Conservation (phyloP, 805 yeast species). For the Isabelozyma gotoi region DNA sequence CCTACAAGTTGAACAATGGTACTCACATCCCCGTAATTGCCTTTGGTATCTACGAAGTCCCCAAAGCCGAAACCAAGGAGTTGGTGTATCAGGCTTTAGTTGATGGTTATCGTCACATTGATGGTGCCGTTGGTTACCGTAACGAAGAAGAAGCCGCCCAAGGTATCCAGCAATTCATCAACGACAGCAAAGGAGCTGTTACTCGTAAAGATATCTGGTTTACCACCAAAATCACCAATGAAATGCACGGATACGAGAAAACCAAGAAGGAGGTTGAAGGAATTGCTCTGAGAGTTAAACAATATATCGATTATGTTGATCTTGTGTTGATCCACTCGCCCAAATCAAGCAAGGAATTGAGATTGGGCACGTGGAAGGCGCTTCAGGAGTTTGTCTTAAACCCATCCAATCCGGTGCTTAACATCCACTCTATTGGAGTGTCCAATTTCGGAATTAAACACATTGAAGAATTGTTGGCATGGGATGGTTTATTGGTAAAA, state of each 20-base stretch:
- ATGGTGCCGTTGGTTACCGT: constrained; percentile 65
- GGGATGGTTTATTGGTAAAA: constrained; percentile 47
- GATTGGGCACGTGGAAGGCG: constrained; percentile 68
- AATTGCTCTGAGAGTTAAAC: constrained; percentile 30
- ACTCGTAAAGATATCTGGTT: constrained; percentile 34
- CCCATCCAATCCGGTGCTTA: constrained; percentile 44
- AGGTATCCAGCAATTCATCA: constrained; percentile 55
- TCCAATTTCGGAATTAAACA: constrained; percentile 68
- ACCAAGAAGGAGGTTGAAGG: constrained; percentile 27
- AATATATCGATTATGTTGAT: constrained; percentile 37
- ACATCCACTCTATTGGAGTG: constrained; percentile 70
- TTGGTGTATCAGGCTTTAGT: constrained; percentile 58
- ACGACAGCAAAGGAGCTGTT: constrained; percentile 30
- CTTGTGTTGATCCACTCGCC: constrained; percentile 56
- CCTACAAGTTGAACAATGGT: constrained; percentile 54
- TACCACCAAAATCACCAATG: constrained; percentile 33
- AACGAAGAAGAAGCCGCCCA: constrained; percentile 63
- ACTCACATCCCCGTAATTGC: constrained; percentile 55
- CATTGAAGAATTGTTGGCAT: constrained; percentile 56
- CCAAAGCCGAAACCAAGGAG: constrained; percentile 34
- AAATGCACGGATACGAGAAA: constrained; percentile 35
- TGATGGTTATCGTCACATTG: constrained; percentile 72
- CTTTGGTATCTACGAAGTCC: constrained; percentile 52
- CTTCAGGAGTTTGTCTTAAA: constrained; percentile 64
- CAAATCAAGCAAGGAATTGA: constrained; percentile 25